Evolutionary conservation across 768 basidiomycete genomes (phyloP), one percentile per base, ranked within the genome.

Genomic region (Neoboletus magnificus): DNA sequence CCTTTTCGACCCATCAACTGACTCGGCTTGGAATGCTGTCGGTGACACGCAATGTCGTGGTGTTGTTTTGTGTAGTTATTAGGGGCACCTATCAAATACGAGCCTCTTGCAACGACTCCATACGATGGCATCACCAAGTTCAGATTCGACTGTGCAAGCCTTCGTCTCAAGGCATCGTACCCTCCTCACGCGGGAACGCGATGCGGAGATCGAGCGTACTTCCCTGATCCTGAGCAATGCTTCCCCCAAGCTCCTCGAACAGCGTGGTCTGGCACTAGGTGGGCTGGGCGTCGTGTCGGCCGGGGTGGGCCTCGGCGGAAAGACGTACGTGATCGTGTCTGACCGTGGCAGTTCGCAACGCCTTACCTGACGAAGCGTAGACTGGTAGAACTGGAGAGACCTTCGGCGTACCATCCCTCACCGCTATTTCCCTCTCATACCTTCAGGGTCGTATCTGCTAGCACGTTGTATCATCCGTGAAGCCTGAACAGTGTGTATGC

Each of bases 301-400:
- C n/a, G 85, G 81, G 48, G 80, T 97, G 18, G 96, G 95, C 3
- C 79, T 98, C 5, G 95, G 93, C 27, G 95, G 94, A 27, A 95
- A 94, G 76, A 94, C 86, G 93, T 96, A 69, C 67, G 72, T 60
- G 43, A 40, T 35, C 33, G 13, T 44, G 20, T 44, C 18, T 13
- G 23, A 3, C 22, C 27, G 30, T 36, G 5, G 2, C 23, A 30
- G 45, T 30, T 53, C 42, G n/a, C 37, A 43, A 52, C 27, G 5
- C 27, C 59, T 59, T 58, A 66, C 50, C 74, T 58, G 64, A 72
- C 60, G 45, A 65, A 80, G 74, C 65, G 62, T 59, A 96, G 94
- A 44, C 74, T 98, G 55, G 81, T 98, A 53, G 93, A 96, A 70
- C 76, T 98, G 7, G 87, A 93, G 67, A 77, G 93, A 52, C 89